Base-by-base conservation (phyloP, 164 flowering plant genomes). In the Annona squamosa region DNA sequence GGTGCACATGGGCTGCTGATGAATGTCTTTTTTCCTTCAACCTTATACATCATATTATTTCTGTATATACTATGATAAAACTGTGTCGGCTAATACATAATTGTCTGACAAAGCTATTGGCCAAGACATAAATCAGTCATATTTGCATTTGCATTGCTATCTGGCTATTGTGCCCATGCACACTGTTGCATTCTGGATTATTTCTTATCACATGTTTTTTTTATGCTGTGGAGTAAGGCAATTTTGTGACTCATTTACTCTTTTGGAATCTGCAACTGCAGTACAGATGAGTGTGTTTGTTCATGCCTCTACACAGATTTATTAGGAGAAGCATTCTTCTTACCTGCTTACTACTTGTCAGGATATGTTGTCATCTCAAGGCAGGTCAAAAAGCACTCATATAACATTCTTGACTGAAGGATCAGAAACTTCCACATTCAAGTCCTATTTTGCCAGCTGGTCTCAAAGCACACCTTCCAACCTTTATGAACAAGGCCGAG, bases 401-500 rank as follows among this genome's bases (percentile, higher is more conserved):
- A 64, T 86, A 74, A 81, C 84, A 18, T 77, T 82, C 63, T 63
- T 89, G 75, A 86, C 86, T 46, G 92, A 87, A 81, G 95, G 95
- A 61, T 77, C 81, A 68, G 95, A 90, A 84, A 86, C 88, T 71
- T 71, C 84, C 4, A 72, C 37, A 66, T 89, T 90, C 72, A 83
- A 77, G 78, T 85, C 89, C 48, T 78, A 77, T 77, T 90, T 90
- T 81, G 75, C 70, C 69, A 73, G 63, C 63, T 90, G 95, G 95
- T 88, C 95, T 77, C 81, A 82, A 68, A 78, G n/a, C 47, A 69
- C 67, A 5, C 85, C 80, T 48, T 65, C 79, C 4, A 83, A 74
- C 66, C 81, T 87, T 57, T 85, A 83, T 79, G 86, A 85, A 70
- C 93, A 90, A 76, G 94, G 94, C 47, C 85, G 89, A 79, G 97